A percentile compares a stretch with the other conserved stretches of the same genome.
Evolutionary conservation across 2,329 filamentous ascomycete species (phyloP).

Genomic region (Dryadomyces sulphureus): DNA sequence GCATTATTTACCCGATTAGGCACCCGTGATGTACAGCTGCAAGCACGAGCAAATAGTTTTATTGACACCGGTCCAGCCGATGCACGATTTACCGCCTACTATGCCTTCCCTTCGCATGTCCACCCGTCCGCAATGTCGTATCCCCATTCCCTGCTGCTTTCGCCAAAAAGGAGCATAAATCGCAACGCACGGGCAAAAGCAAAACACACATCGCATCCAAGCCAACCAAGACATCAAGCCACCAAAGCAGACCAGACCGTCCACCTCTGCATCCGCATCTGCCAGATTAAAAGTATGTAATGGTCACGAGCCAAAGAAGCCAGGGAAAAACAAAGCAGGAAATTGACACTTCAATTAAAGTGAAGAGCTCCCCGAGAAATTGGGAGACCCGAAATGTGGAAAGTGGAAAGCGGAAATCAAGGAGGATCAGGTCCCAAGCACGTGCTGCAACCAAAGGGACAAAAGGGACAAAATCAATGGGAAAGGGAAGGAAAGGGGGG

Average conservation of each 20-base stretch:
- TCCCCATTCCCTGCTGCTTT: not conserved
- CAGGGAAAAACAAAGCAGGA: not conserved
- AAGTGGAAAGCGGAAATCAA: not conserved
- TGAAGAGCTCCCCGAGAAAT: not conserved
- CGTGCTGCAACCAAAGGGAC: not conserved
- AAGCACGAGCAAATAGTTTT: not conserved
- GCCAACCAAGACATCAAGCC: no score
- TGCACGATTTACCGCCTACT: not conserved
- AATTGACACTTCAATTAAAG: not conserved
- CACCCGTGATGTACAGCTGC: no score
- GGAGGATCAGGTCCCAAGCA: not conserved
- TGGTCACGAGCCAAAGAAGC: not conserved
- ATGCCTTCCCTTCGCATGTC: not conserved
- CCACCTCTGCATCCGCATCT: not conserved
- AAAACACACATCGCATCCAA: not conserved
- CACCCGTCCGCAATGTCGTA: not conserved
- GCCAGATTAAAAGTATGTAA: not conserved
- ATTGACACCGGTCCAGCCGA: constrained; percentile 6
- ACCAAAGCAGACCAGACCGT: not conserved
- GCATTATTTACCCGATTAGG: no score
- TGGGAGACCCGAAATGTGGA: not conserved
- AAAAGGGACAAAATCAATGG: not conserved
- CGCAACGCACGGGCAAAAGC: not conserved
- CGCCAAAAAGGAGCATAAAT: not conserved
- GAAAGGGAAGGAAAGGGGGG: not conserved